Base-by-base conservation (phyloP, 108 stramenopile species). In the Cyclotella atomus region DNA sequence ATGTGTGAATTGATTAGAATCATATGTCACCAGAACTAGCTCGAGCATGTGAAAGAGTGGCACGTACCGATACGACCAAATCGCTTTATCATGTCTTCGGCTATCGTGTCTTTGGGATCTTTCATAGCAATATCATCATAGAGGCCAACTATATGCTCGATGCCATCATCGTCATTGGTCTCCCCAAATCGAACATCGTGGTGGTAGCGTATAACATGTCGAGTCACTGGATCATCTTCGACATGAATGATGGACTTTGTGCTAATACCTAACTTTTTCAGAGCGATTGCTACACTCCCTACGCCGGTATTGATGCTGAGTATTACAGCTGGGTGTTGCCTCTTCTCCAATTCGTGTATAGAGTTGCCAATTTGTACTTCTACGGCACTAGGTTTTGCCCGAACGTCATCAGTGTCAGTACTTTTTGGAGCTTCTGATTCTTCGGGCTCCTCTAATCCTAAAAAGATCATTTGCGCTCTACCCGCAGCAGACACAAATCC, bases 171-270 rank as follows among this genome's bases (percentile, higher is more conserved):
- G 14, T 34, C 59, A 12, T 57, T 33, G 0, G 61, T 61, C 15
- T 63, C 69, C 19, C 71, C 68, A 29, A 79, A 83, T 16, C 12
- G 20, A 7, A 47, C 70, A 45, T 78, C 80, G 65, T 88, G 84
- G 59, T 75, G 77, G 2, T 50, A 59, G n/a, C 76, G 52, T 38
- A 71, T 75, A 1, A 85, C 87, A 55, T 78, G 75, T 38, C 71
- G 83, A 24, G 81, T 66, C 28, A 88, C 77, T 17, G 35, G 60
- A 62, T 88, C 85, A 50, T 67, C 43, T 76, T 88, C 87, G 7
- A 85, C 85, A 60, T 84, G 83, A 46, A 88, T 71, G 15, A 88
- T 73, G 47, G 55, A 29, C 23, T 76, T 44, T 21, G 30, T 33
- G 43, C 56, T 21, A 38, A 77, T 36, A 14, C 55, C 44, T 27